Percentiles rank a stretch among this genome's conserved stretches.
phyloP scores from a whole-genome alignment of 2,329 filamentous ascomycete species.

The Trichoderma lentiforme region DNA sequence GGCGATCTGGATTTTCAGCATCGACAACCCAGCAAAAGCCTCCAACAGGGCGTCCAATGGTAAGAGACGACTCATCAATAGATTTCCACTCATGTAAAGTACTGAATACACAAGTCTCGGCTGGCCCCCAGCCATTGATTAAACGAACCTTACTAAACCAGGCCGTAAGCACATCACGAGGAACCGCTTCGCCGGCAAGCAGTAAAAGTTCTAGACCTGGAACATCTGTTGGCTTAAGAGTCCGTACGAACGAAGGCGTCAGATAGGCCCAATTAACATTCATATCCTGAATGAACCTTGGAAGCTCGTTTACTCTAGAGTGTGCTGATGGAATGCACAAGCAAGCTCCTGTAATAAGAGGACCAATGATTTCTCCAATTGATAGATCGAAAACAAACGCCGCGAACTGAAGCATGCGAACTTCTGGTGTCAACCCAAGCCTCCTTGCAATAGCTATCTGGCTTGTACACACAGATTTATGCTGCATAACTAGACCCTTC shows the following conservation, averaged over 20 bases:
- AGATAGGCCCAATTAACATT: not conserved
- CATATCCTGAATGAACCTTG: not conserved
- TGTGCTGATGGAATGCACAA: slow-evolving; percentile 23
- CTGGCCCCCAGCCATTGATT: slow-evolving; percentile 41
- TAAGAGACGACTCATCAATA: not conserved
- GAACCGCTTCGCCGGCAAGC: slow-evolving; percentile 10
- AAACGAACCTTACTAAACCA: slow-evolving; percentile 30
- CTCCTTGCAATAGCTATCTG: not conserved
- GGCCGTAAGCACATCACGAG: not conserved
- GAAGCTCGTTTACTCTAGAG: slow-evolving; percentile 13
- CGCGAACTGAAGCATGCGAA: slow-evolving; percentile 19
- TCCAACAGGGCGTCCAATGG: slow-evolving; percentile 8
- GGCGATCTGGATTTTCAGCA: slow-evolving; percentile 20
- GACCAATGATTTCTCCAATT: slow-evolving; percentile 14
- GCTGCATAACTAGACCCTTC: slow-evolving; percentile 34
- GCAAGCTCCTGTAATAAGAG: slow-evolving; percentile 19
- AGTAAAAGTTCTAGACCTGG: slow-evolving; percentile 4
- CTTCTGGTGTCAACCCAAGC: not conserved
- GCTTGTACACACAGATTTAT: slow-evolving; percentile 14
- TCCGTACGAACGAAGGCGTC: slow-evolving; percentile 4
- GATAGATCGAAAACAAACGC: slow-evolving; percentile 20
- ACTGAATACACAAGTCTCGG: slow-evolving; percentile 36
- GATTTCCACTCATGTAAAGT: not conserved
- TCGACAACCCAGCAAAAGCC: slow-evolving; percentile 25
- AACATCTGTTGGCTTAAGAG: not conserved